These are phyloP conservation scores for Pichia phayaonensis DNA, from an alignment of 805 yeast species.

Conservation along the genomic window DNA sequence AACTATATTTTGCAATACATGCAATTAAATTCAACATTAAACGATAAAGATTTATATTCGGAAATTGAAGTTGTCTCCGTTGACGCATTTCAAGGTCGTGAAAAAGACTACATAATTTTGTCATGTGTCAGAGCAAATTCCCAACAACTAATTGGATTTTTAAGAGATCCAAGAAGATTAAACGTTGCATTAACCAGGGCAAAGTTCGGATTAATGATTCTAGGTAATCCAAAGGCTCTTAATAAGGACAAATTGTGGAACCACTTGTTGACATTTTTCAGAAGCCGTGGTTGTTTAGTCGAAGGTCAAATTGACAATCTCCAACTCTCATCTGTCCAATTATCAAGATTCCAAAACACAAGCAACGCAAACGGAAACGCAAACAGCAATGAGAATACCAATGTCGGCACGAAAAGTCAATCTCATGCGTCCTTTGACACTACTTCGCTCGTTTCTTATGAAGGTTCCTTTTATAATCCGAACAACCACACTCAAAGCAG, in stretches of 20 bases:
- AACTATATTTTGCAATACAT: constrained; percentile 73
- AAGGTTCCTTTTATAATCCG: constrained; percentile 13
- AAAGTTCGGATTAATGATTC: constrained; percentile 65
- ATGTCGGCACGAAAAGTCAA: neutral
- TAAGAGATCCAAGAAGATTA: constrained; percentile 76
- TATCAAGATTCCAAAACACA: constrained; percentile 16
- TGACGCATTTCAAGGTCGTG: constrained; percentile 57
- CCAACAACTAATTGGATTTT: constrained; percentile 68
- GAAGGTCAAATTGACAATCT: constrained; percentile 82
- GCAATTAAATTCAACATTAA: constrained; percentile 59
- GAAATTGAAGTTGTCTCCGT: constrained; percentile 83
- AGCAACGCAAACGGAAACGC: constrained; percentile 5
- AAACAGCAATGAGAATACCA: neutral
- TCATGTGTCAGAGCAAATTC: constrained; percentile 63
- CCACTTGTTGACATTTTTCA: constrained; percentile 63
- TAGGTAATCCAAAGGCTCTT: constrained; percentile 80
- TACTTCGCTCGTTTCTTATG: constrained; percentile 33
- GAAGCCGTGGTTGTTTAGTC: constrained; percentile 81
- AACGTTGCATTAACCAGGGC: constrained; percentile 90
- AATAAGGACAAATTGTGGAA: constrained; percentile 72
- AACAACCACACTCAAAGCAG: neutral
- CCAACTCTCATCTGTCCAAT: constrained; percentile 61
- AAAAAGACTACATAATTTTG: constrained; percentile 43
- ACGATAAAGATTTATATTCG: constrained; percentile 53
- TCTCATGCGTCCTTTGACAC: constrained; percentile 29